These are phyloP conservation scores for Daedalea quercina DNA, from an alignment of 768 basidiomycete genomes.

Conservation along the genomic window DNA sequence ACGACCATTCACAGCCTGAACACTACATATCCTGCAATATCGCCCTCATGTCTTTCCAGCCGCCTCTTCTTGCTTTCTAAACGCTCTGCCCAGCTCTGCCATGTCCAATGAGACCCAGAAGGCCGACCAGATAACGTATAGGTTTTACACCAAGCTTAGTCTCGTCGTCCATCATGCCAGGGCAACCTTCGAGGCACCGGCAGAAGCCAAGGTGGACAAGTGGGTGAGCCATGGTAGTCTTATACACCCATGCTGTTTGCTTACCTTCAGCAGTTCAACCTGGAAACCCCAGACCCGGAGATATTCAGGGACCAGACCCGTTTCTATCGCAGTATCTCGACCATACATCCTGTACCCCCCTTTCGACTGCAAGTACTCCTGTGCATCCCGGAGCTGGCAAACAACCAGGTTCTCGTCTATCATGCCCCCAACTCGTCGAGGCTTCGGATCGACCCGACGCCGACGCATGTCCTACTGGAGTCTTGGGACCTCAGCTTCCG, in stretches of 20 bases:
- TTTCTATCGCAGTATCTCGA: conserved; percentile 53
- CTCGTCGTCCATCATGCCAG: conserved; percentile 70
- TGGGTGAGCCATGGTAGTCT: conserved; percentile 44
- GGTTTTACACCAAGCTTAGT: conserved; percentile 77
- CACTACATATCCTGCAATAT: neutral
- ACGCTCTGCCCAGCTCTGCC: conserved; percentile 23
- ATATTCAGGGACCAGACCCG: conserved; percentile 57
- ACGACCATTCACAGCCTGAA: conserved; percentile 15
- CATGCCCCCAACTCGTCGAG: conserved; percentile 51
- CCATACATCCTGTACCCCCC: conserved; percentile 42
- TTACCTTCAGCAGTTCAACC: conserved; percentile 54
- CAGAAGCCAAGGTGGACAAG: conserved; percentile 59
- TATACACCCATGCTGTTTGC: neutral
- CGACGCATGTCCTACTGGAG: conserved; percentile 66
- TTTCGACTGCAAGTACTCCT: conserved; percentile 68
- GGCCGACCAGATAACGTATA: conserved; percentile 83
- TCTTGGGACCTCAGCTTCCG: conserved; percentile 52
- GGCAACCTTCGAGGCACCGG: conserved; percentile 43
- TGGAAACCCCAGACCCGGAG: conserved; percentile 72
- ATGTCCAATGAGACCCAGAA: conserved; percentile 53
- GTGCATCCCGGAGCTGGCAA: conserved; percentile 58
- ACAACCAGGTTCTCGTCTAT: conserved; percentile 70
- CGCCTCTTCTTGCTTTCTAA: conserved; percentile 11
- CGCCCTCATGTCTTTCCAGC: conserved; percentile 21
- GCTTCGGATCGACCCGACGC: conserved; percentile 61